Evolutionary conservation across 495 filamentous ascomycete species (phyloP).

Genomic region (Lindgomyces ingoldianus): DNA sequence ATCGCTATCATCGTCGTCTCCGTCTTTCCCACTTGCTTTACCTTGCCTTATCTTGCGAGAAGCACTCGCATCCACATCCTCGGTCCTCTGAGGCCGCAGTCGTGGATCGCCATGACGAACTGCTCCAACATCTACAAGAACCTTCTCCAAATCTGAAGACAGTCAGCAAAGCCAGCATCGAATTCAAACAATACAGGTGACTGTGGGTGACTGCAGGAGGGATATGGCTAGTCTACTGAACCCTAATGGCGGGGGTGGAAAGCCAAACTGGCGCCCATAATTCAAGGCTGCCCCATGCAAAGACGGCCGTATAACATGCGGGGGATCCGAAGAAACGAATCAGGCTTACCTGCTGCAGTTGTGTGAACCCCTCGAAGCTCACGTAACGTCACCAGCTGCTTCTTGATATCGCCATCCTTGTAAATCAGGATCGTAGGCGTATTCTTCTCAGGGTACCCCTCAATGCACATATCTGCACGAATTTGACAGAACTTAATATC

Average conservation of each 20-base stretch:
- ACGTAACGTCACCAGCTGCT: constrained; percentile 81
- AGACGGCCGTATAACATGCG: background rate
- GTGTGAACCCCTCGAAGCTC: constrained; percentile 73
- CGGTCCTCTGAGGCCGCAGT: constrained; percentile 60
- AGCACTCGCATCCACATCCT: constrained; percentile 57
- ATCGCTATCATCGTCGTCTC: constrained; percentile 43
- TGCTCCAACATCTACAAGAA: constrained; percentile 81
- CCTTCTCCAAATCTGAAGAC: constrained; percentile 63
- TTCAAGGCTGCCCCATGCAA: background rate
- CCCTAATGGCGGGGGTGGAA: too few relatives aligned
- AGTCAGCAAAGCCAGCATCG: constrained; percentile 26
- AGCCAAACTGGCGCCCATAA: background rate
- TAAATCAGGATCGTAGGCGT: constrained; percentile 94
- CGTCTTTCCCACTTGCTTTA: background rate
- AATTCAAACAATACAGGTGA: constrained; percentile 6
- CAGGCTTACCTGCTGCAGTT: constrained; percentile 59
- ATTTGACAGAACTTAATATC: constrained; percentile 99
- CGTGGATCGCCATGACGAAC: constrained; percentile 74
- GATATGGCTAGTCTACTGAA: too few relatives aligned
- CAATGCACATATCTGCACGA: constrained; percentile 86
- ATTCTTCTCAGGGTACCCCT: constrained; percentile 91
- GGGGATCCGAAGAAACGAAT: background rate
- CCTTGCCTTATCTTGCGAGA: constrained; percentile 50
- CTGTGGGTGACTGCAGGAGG: background rate
- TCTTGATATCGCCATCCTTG: constrained; percentile 84